Evolutionary conservation across 2,329 filamentous ascomycete genomes (phyloP), one percentile per base, ranked within the genome.

Genomic region (Colletotrichum sp.): DNA sequence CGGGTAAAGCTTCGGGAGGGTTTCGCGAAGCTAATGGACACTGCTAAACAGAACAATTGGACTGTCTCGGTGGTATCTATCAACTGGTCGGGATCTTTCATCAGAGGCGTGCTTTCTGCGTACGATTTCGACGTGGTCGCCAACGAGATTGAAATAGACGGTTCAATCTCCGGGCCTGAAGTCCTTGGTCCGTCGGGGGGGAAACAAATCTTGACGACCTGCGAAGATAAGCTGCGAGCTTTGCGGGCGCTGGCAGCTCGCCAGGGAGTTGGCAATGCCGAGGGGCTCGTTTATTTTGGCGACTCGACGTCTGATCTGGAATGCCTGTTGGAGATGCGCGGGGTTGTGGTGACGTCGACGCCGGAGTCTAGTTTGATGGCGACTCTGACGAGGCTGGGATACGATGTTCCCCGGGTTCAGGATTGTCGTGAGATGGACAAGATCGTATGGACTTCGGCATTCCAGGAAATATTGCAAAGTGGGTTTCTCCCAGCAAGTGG

Each of bases 221-320:
- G 85, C 4, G 70, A 78, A 8, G 88, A 90, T 78, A 90, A 90
- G 81, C 77, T 85, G 21, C 79, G 81, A 13, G 86, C 83, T 4
- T 77, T 89, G 72, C 69, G 78, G n/a, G 77, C 80, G 8, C 76
- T 85, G 57, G 72, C 77, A 36, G 74, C 59, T 36, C 69, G 69
- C 8, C 77, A 77, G n/a, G 61, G 62, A 9, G 66, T 68, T 15
- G 29, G 62, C 11, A 75, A 78, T 6, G 75, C 70, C 2, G 69
- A 76, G 69, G 77, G 73, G 8, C 78, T 83, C n/a, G 78, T 89
- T n/a, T 91, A 91, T 80, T 86, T 90, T 78, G 90, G 90, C 9
- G 90, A 91, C 78, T 90, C 89, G 33, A 84, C 85, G 3, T 91
- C 89, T 3, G 90, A 91, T 78, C 79, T 91, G 70, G 86, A 87